Evolutionary conservation across 164 flowering plant genomes (phyloP).

Genomic region (Stephania cephalantha): DNA sequence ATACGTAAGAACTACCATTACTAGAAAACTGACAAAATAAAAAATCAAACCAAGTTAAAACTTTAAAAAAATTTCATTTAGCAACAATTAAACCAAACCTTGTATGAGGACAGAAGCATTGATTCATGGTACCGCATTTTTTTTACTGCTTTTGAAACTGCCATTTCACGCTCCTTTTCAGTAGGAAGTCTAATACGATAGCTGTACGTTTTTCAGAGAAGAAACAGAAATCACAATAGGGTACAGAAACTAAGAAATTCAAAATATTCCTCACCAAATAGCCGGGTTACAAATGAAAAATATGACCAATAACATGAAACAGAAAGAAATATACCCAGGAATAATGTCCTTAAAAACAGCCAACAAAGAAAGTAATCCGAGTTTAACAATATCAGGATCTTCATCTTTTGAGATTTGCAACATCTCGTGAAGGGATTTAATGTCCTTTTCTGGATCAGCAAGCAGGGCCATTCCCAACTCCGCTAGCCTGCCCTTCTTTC

Average conservation of each 20-base stretch:
- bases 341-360: constrained; percentile 92
- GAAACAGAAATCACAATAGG: constrained; percentile 8
- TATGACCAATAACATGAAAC: neutral
- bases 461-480: constrained; percentile 77
- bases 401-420: constrained; percentile 56
- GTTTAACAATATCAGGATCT: constrained; percentile 53
- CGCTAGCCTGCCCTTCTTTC: constrained; percentile 69
- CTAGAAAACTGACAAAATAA: neutral
- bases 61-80: neutral
- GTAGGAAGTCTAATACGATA: constrained; percentile 96
- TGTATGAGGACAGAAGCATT: constrained; percentile 69
- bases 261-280: neutral
- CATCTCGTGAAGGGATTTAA: constrained; percentile 70
- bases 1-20: neutral
- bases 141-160: constrained; percentile 73
- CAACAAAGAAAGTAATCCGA: constrained; percentile 67
- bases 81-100: constrained; percentile 40
- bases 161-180: constrained; percentile 88
- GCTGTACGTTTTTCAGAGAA: constrained; percentile 32
- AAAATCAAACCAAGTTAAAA: neutral
- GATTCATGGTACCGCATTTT: constrained; percentile 83
- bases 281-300: neutral
- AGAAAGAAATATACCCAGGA: constrained; percentile 60
- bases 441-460: constrained; percentile 78
- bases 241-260: neutral